Base-by-base conservation (phyloP, 2,329 filamentous ascomycete species). In the Macrophomina tecta region DNA sequence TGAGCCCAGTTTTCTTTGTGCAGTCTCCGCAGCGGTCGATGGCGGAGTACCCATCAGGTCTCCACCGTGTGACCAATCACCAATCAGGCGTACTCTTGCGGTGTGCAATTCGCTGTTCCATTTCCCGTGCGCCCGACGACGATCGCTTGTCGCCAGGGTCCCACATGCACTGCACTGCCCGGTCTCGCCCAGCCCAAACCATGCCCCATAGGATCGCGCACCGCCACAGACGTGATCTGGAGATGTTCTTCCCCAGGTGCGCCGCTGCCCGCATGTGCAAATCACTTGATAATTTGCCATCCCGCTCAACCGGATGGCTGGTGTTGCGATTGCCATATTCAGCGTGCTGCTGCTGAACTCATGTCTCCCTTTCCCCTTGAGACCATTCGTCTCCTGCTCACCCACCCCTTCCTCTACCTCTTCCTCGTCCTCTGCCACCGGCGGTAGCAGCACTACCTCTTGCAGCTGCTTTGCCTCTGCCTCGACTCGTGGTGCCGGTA, bases 361-460 rank as follows among this genome's bases (percentile, higher is more conserved):
- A 28, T n/a, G 7, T 42, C n/a, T 12, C 30, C 30, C 18, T 45
- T 36, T 34, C 45, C 16, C 23, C 23, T 23, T 23, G 23, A 23
- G 2, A 23, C 23, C 23, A 23, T 23, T 23, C 28, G 12, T 11
- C 40, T 36, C n/a, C 38, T n/a, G 9, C 23, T 28, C 9, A 11
- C 9, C 23, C 56, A n/a, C 38, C 55, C 56, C 30, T 45, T 7
- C 46, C 55, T 34, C 56, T 53, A 11, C 56, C 65, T 40, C 58
- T 62, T 7, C 56, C 65, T 36, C 65, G 48, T 30, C 65, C 65
- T 18, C 64, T 32, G 16, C 64, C 42, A 46, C 28, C 52, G 32
- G 30, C 30, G 23, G 11, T 49, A 23, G 40, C 62, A 53, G n/a
- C 49, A 32, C 49, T 49, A 30, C 49, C 61, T 32, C 40, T 32